phyloP scores from a whole-genome alignment of 352 stramenopile genomes.

The Pythium pyrilobum region DNA sequence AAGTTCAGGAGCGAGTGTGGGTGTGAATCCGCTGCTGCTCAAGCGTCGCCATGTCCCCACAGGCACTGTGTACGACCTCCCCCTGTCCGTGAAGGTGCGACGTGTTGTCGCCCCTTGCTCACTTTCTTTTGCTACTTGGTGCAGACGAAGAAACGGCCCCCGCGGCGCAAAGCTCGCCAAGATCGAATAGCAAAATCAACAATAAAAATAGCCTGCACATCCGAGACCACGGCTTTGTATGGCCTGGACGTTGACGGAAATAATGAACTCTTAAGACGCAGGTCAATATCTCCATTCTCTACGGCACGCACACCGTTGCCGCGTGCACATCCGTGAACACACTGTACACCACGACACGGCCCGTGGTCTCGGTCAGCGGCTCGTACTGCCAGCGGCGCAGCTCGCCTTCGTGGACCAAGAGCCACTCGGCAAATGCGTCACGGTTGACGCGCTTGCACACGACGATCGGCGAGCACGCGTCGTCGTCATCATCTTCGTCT shows the following conservation, averaged over 20 bases:
- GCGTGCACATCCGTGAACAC: background rate
- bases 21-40: conserved; percentile 11
- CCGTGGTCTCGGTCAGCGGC: conserved; percentile 1
- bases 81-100: background rate
- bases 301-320: no score
- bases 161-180: conserved; percentile 53
- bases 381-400: conserved; percentile 19
- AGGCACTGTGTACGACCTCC: conserved; percentile 41
- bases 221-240: no score
- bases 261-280: no score
- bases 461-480: conserved; percentile 7
- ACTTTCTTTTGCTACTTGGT: background rate
- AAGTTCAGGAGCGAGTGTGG: background rate
- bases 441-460: conserved; percentile 16
- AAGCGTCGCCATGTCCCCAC: conserved; percentile 45
- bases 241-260: no score
- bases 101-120: background rate
- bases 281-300: no score
- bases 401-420: conserved; percentile 2
- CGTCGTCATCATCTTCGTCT: no score
- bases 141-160: conserved; percentile 40
- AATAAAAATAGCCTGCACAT: no score
- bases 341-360: background rate
- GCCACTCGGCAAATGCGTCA: conserved; percentile 5
- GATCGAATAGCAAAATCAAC: conserved; percentile 28